A percentile compares a stretch with the other conserved stretches of the same genome.
phyloP scores from a whole-genome alignment of 2,329 filamentous ascomycete genomes.

The Penicillium sp. region DNA sequence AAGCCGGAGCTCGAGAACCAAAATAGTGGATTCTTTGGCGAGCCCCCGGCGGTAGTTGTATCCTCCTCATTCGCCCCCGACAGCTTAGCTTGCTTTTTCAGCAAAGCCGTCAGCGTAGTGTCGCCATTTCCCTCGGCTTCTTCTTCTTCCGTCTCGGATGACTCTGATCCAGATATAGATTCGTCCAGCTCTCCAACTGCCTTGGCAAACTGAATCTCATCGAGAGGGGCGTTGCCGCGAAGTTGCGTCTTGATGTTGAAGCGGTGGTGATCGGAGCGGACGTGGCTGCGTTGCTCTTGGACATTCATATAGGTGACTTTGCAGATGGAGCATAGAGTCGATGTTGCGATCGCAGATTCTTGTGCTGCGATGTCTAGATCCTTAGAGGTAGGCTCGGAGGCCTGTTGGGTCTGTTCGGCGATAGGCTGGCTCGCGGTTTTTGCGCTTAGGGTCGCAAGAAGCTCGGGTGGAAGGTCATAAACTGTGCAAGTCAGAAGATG shows the following conservation, averaged over 20 bases:
- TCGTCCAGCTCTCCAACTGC: slow-evolving; percentile 86
- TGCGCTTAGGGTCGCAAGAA: slow-evolving; percentile 70
- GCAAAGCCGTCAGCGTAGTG: slow-evolving; percentile 70
- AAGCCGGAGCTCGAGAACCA: slow-evolving; percentile 83
- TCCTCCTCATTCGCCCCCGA: slow-evolving; percentile 57
- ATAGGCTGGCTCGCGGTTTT: slow-evolving; percentile 55
- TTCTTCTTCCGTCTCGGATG: slow-evolving; percentile 72
- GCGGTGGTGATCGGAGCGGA: slow-evolving; percentile 86
- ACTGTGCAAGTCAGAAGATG: slow-evolving; percentile 57
- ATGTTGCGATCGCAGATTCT: slow-evolving; percentile 53
- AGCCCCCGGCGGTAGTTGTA: slow-evolving; percentile 54
- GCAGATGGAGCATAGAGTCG: slow-evolving; percentile 84
- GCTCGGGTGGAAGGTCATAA: slow-evolving; percentile 79
- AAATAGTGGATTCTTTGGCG: slow-evolving; percentile 75
- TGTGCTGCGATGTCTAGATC: slow-evolving; percentile 44
- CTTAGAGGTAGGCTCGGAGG: slow-evolving; percentile 30
- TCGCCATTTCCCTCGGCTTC: slow-evolving; percentile 52
- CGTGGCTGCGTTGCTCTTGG: slow-evolving; percentile 82
- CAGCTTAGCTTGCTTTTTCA: slow-evolving; percentile 83
- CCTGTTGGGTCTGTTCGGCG: slow-evolving; percentile 32
- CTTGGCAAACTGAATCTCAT: slow-evolving; percentile 84
- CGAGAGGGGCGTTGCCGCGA: slow-evolving; percentile 72
- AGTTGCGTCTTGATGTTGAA: slow-evolving; percentile 96
- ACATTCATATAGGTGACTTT: slow-evolving; percentile 72
- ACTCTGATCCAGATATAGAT: slow-evolving; percentile 81